A percentile compares a stretch with the other conserved stretches of the same genome.
phyloP scores from a whole-genome alignment of 2,329 filamentous ascomycete species.

The Aspergillus bombycis region DNA sequence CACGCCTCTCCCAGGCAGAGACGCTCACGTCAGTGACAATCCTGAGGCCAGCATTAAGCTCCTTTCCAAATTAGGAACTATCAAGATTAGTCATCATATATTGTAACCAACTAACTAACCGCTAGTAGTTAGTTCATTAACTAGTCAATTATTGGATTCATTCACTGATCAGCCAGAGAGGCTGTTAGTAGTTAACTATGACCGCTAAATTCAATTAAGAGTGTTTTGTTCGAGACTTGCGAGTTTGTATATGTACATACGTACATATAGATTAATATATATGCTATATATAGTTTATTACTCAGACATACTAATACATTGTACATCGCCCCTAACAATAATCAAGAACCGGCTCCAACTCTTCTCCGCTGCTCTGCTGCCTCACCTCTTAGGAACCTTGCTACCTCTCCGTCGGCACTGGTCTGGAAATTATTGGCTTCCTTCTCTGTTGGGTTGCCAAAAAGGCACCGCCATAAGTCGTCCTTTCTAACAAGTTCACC shows the following conservation, averaged over 20 bases:
- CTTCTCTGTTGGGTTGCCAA: slow-evolving; percentile 59
- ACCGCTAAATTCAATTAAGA: no score
- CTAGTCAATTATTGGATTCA: no score
- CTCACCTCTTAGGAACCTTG: slow-evolving; percentile 56
- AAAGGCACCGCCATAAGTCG: slow-evolving; percentile 88
- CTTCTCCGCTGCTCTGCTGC: slow-evolving; percentile 54
- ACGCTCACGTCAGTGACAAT: slow-evolving; percentile 21
- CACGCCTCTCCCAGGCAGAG: slow-evolving; percentile 18
- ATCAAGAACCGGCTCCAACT: slow-evolving; percentile 5
- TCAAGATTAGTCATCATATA: slow-evolving; percentile 21
- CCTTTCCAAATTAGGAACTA: slow-evolving; percentile 15
- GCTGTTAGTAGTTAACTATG: no score
- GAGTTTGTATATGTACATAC: no score
- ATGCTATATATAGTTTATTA: not conserved
- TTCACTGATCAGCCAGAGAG: no score
- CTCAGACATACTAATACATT: not conserved
- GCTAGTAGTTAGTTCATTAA: slow-evolving; percentile 3
- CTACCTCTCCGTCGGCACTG: slow-evolving; percentile 49
- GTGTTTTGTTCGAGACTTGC: no score
- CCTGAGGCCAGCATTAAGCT: slow-evolving; percentile 18
- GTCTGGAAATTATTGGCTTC: slow-evolving; percentile 16
- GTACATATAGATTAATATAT: no score
- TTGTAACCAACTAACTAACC: not conserved
- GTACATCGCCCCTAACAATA: not conserved
- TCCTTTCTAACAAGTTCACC: slow-evolving; percentile 79